These are phyloP conservation scores for Aspergillus diversus DNA, from an alignment of 495 filamentous ascomycete genomes.

Conservation along the genomic window DNA sequence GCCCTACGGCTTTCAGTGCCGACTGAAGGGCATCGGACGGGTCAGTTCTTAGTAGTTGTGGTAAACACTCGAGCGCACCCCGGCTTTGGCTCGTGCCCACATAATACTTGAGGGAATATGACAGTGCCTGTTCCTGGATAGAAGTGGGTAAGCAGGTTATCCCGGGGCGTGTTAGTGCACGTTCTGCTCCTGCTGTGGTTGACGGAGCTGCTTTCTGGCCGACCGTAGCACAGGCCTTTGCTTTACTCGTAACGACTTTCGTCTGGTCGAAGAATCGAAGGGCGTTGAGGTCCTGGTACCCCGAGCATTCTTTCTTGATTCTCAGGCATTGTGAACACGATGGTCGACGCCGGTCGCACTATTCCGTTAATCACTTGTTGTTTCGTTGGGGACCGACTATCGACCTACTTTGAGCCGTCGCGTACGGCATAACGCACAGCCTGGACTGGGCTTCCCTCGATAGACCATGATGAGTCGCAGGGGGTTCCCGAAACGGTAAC, in stretches of 20 bases:
- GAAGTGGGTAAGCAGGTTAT: conserved; percentile 13
- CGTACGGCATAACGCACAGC: conserved; percentile 12
- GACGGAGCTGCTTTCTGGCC: background rate
- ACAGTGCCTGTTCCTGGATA: conserved; percentile 1
- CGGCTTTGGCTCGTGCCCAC: conserved; percentile 18
- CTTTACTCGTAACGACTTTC: conserved; percentile 6
- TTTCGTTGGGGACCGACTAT: background rate
- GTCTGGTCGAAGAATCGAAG: conserved; percentile 22
- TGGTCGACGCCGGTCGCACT: conserved; percentile 22
- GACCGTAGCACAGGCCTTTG: background rate
- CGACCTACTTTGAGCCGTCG: conserved; percentile 16
- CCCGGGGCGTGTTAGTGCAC: background rate
- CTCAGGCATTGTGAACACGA: conserved; percentile 24
- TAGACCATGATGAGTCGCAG: conserved; percentile 12
- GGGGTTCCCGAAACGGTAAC: conserved; percentile 1
- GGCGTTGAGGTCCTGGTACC: conserved; percentile 17
- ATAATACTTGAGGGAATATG: conserved; percentile 19
- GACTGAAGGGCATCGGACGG: conserved; percentile 20
- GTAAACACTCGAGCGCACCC: conserved; percentile 20
- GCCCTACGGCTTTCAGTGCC: conserved; percentile 21
- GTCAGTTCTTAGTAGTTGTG: conserved; percentile 6
- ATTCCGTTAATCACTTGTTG: background rate
- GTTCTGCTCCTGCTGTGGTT: too few species aligned
- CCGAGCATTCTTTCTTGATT: conserved; percentile 19
- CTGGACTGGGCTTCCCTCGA: conserved; percentile 15